A percentile compares a stretch with the other conserved stretches of the same genome.
phyloP scores from a whole-genome alignment of 371 early-diverging fungal genomes.

The Globomyces sp. region DNA sequence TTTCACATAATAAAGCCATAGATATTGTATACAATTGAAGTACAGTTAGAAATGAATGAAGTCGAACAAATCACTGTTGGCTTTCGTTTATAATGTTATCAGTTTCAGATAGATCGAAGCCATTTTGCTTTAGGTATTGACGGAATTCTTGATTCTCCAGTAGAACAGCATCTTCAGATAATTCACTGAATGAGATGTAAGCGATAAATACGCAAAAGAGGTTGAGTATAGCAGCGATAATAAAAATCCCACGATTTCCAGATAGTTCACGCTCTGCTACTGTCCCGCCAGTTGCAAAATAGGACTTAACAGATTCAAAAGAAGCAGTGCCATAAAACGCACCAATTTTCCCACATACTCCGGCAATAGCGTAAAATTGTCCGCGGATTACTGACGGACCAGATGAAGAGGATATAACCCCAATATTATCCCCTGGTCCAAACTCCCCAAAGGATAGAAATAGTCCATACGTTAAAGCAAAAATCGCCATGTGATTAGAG shows the following conservation, averaged over 20 bases:
- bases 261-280: neutral
- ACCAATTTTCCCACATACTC: constrained; percentile 15
- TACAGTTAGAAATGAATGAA: no score
- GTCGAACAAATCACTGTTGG: no score
- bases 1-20: no score
- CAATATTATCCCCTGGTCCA: constrained; percentile 16
- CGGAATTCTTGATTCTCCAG: neutral
- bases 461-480: constrained; percentile 15
- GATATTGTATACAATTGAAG: no score
- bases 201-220: neutral
- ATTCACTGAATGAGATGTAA: neutral
- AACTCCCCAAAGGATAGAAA: constrained; percentile 19
- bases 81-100: no score
- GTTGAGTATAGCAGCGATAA: neutral
- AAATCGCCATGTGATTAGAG: neutral
- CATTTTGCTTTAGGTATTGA: constrained; percentile 2
- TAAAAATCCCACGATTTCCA: neutral
- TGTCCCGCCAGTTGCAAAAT: neutral
- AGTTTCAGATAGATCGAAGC: constrained; percentile 1
- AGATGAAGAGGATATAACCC: constrained; percentile 4
- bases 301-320: neutral
- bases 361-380: constrained; percentile 19
- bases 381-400: constrained; percentile 18
- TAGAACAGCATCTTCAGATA: constrained; percentile 6
- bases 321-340: constrained; percentile 15